Conservation (phyloP, 805 yeast genomes). For the Candida jianshihensis region DNA sequence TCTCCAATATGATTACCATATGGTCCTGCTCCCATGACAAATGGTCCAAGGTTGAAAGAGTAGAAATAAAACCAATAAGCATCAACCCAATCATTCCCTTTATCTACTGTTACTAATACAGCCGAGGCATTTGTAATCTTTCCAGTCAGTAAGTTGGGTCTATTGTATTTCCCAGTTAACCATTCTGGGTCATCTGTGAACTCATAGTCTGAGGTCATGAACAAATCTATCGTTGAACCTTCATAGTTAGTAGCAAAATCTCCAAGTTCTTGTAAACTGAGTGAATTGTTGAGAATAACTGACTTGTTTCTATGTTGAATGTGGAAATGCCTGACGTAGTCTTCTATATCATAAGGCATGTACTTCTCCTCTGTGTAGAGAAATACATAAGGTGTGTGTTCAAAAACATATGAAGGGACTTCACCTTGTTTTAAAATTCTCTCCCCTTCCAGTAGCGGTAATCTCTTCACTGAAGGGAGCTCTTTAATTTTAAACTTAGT, state of each 20-base stretch:
- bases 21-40: constrained; percentile 96
- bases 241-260: constrained; percentile 17
- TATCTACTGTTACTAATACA: constrained; percentile 74
- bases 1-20: constrained; percentile 97
- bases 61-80: constrained; percentile 96
- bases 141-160: constrained; percentile 69
- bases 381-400: constrained; percentile 72
- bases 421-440: constrained; percentile 42
- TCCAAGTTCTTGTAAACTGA: constrained; percentile 24
- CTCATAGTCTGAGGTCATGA: constrained; percentile 60
- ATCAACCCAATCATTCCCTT: constrained; percentile 92
- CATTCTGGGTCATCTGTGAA: constrained; percentile 75
- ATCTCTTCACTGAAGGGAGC: constrained; percentile 29
- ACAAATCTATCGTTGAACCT: constrained; percentile 33
- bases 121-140: constrained; percentile 73
- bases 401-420: constrained; percentile 56
- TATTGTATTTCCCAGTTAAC: constrained; percentile 67
- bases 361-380: constrained; percentile 85
- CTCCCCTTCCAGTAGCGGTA: constrained; percentile 26
- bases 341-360: constrained; percentile 72
- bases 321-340: constrained; percentile 62
- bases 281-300: constrained; percentile 24
- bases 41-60: constrained; percentile 91
- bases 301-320: constrained; percentile 47
- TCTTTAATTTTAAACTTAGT: constrained; percentile 10